These are phyloP conservation scores for Astragalus membranaceus DNA, from an alignment of 306 rosid genomes.

Conservation along the genomic window DNA sequence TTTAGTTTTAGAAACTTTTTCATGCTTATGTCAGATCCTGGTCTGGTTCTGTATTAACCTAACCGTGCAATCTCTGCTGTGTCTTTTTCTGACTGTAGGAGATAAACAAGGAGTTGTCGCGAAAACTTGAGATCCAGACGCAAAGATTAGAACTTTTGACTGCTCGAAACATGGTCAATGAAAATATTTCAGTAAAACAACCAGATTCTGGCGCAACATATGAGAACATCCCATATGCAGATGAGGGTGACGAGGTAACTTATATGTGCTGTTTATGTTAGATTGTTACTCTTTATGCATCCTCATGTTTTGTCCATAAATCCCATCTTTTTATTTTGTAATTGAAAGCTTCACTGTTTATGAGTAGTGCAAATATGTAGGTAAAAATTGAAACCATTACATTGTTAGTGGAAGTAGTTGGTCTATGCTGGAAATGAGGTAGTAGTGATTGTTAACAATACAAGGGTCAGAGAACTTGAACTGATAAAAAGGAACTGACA, in stretches of 20 bases:
- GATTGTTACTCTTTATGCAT: not conserved
- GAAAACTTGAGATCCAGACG: conserved; percentile 86
- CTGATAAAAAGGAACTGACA: not conserved
- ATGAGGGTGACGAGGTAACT: conserved; percentile 95
- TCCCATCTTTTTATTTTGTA: not conserved
- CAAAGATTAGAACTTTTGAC: conserved; percentile 95
- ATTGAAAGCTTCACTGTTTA: not conserved
- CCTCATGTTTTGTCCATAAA: not conserved
- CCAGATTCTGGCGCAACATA: conserved; percentile 37
- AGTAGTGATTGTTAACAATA: not conserved
- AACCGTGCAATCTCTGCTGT: conserved; percentile 7
- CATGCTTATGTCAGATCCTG: not conserved
- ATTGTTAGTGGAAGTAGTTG: not conserved
- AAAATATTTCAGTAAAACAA: conserved; percentile 42
- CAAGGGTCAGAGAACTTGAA: conserved; percentile 1
- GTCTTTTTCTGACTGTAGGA: conserved; percentile 49
- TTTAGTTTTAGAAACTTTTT: not conserved
- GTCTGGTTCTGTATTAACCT: not conserved
- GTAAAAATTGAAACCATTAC: not conserved
- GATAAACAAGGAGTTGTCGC: conserved; percentile 72
- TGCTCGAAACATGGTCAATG: conserved; percentile 77
- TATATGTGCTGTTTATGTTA: not conserved
- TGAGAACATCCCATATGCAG: conserved; percentile 66
- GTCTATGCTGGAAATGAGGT: not conserved
- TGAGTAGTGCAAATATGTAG: not conserved